Evolutionary conservation across 2,329 filamentous ascomycete species (phyloP).

Genomic region (Ophiosphaerella korrae): DNA sequence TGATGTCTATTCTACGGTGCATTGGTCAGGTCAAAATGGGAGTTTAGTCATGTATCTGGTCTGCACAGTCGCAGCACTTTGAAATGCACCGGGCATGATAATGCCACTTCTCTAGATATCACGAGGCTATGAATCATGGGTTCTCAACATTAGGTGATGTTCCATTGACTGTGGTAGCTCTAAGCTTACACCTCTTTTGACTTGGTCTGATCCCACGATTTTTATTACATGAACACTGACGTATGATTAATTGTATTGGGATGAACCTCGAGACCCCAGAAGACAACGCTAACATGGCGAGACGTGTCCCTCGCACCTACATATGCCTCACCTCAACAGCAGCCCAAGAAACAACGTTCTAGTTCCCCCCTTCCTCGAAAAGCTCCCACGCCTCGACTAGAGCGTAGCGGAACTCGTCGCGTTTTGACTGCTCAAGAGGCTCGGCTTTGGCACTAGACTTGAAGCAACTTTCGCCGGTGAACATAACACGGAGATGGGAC

Average conservation of each 20-base stretch:
- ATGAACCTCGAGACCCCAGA: too few species aligned
- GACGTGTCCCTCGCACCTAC: too few species aligned
- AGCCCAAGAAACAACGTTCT: too few species aligned
- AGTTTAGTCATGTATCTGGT: conserved; percentile 50
- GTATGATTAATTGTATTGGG: too few species aligned
- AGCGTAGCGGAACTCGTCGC: conserved; percentile 11
- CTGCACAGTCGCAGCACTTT: conserved; percentile 45
- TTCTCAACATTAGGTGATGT: conserved; percentile 38
- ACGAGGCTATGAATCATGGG: conserved; percentile 46
- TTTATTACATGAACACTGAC: too few species aligned
- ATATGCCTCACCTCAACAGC: too few species aligned
- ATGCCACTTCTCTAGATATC: conserved; percentile 48
- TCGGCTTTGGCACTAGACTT: not conserved
- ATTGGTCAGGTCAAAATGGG: conserved; percentile 50
- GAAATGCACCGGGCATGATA: conserved; percentile 45
- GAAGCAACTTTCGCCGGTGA: conserved; percentile 27
- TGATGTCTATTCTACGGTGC: conserved; percentile 47
- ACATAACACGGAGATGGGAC: conserved; percentile 31
- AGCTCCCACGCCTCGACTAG: conserved; percentile 19
- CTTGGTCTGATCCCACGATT: too few species aligned
- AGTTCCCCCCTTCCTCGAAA: conserved; percentile 18
- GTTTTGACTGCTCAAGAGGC: conserved; percentile 4
- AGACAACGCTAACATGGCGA: too few species aligned
- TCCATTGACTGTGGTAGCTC: not conserved
- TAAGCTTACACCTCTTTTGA: too few species aligned